phyloP scores from a whole-genome alignment of 805 yeast species.

The Barnettozyma botsteinii region DNA sequence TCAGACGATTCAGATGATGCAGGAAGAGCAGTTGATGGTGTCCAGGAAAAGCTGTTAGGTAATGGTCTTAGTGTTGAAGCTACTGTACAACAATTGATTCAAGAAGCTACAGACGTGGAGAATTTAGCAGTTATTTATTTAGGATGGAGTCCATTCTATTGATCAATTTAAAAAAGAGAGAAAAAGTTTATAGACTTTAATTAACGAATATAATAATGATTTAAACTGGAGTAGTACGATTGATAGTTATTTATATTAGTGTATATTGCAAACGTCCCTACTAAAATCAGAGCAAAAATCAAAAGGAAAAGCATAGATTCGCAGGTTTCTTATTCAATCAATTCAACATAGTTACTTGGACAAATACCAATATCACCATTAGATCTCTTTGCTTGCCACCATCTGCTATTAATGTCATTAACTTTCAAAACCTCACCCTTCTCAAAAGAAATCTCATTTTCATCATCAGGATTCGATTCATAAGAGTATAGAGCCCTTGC shows the following conservation, averaged over 20 bases:
- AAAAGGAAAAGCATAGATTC: too few relatives aligned
- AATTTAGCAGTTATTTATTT: slow-evolving; percentile 71
- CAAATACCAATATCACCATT: slow-evolving; percentile 94
- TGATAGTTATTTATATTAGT: neutral
- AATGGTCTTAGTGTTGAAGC: slow-evolving; percentile 77
- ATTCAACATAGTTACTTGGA: slow-evolving; percentile 88
- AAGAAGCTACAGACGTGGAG: slow-evolving; percentile 61
- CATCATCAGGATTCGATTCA: slow-evolving; percentile 87
- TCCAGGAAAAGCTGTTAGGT: slow-evolving; percentile 60
- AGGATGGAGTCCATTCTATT: slow-evolving; percentile 83
- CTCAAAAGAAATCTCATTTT: slow-evolving; percentile 82
- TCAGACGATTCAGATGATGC: slow-evolving; percentile 49
- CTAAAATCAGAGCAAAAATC: too few relatives aligned
- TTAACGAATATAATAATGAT: too few relatives aligned
- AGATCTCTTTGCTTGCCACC: slow-evolving; percentile 96
- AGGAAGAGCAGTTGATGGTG: slow-evolving; percentile 67
- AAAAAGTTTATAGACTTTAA: neutral
- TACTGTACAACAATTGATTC: slow-evolving; percentile 70
- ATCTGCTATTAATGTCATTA: slow-evolving; percentile 88
- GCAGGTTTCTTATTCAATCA: slow-evolving; percentile 42
- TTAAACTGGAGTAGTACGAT: too few relatives aligned
- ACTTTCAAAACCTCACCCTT: slow-evolving; percentile 91
- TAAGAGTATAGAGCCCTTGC: slow-evolving; percentile 86
- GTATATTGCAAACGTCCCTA: neutral
- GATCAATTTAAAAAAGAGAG: slow-evolving; percentile 6